These are phyloP conservation scores for Hypoxylon rubiginosum DNA, from an alignment of 2,329 filamentous ascomycete species.

Conservation along the genomic window DNA sequence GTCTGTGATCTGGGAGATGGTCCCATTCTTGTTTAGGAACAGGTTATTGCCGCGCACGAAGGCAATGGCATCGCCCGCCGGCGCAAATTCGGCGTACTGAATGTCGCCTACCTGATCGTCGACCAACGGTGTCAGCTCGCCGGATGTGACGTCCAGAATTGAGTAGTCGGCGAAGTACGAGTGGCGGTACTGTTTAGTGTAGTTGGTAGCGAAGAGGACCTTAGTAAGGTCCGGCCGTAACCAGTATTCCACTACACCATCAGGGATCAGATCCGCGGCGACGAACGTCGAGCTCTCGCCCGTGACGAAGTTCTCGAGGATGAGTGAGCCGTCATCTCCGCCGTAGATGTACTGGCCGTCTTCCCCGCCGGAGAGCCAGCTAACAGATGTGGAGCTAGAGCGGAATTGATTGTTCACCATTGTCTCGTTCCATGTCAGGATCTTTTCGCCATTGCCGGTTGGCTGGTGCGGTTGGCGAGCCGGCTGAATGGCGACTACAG, in stretches of 20 bases:
- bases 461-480: slow-evolving; percentile 68
- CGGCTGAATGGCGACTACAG: slow-evolving; percentile 60
- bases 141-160: slow-evolving; percentile 71
- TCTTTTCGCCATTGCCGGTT: slow-evolving; percentile 66
- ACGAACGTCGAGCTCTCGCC: slow-evolving; percentile 70
- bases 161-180: slow-evolving; percentile 78
- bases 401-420: slow-evolving; percentile 61
- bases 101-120: slow-evolving; percentile 73
- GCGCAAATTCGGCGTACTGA: slow-evolving; percentile 75
- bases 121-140: slow-evolving; percentile 67
- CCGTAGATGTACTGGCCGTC: slow-evolving; percentile 73
- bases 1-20: slow-evolving; percentile 68
- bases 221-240: slow-evolving; percentile 71
- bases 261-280: slow-evolving; percentile 68
- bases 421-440: slow-evolving; percentile 73
- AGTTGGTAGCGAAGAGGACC: slow-evolving; percentile 73
- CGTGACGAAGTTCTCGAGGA: slow-evolving; percentile 73
- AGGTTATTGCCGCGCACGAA: slow-evolving; percentile 78
- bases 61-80: slow-evolving; percentile 69
- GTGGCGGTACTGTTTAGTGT: slow-evolving; percentile 77
- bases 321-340: slow-evolving; percentile 64
- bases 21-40: slow-evolving; percentile 69
- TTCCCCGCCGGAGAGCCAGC: slow-evolving; percentile 69
- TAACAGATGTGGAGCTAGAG: slow-evolving; percentile 62
- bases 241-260: slow-evolving; percentile 68